Base-by-base conservation (phyloP, 371 early-diverging fungal genomes). In the Zopfochytrium polystomum region DNA sequence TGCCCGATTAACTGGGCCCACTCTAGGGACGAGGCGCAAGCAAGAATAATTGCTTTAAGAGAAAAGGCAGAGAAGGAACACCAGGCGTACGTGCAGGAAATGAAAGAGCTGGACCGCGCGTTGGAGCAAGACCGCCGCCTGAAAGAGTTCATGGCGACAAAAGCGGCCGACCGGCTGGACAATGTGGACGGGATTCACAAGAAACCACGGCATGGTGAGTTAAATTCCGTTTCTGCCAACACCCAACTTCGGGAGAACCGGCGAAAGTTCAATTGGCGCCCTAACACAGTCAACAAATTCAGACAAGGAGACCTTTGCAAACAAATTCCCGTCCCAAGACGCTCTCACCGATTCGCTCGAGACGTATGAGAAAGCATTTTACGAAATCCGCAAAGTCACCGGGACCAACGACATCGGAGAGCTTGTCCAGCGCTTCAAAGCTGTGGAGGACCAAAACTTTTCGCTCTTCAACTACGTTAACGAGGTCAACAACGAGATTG, bases 11-110 rank as follows among this genome's bases (percentile, higher is more conserved):
- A n/a, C n/a, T n/a, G n/a, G 42, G 42, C n/a, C 11, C n/a, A 11
- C n/a, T 42, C 29, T 38, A 81, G 82, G n/a, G 79, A 80, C 55
- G 83, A 83, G 55, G 81, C 83, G 0, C 83, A 83, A 55, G 66
- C 79, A 13, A 74, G 71, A 51, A 81, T 83, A 23, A 69, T 79
- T 55, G 73, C 68, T 0, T 59, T 81, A 33, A 48, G 76, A 4
- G 83, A 83, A 66, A 80, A 80, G 55, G 76, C 80, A 0, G 83
- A 83, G 27, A 83, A 83, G 47, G 83, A 83, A 60, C 73, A 76
- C 57, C 79, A 80, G 65, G 72, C 79, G 7, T 83, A 79, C 55
- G 71, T 79, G 42, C 81, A 81, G 46, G 83, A 83, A 62, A 77
- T 83, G 51, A 81, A 81, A 60, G 83, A 83, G 52, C 72, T 81